Base-by-base conservation (phyloP, 2,329 filamentous ascomycete genomes). In the Fusarium brachygibbosum region DNA sequence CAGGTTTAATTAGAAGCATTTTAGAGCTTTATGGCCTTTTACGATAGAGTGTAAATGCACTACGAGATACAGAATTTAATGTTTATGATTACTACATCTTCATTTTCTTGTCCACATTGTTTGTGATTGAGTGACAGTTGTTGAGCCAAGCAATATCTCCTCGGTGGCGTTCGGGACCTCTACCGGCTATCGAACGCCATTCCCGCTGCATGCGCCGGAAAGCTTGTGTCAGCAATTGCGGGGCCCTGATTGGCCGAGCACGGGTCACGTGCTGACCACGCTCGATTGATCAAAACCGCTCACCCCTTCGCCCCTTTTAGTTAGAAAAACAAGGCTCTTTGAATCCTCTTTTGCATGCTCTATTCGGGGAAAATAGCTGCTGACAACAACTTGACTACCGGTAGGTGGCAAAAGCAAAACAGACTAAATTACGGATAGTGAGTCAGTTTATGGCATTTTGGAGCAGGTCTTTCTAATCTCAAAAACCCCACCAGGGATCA, bases 41-140 rank as follows among this genome's bases (percentile, higher is more conserved):
- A 55, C 19, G 57, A 63, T 63, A 55, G 48, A 38, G 57, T 25
- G 48, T 11, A 32, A 19, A 35, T 10, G 19, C 8, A 55, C 40
- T 37, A 63, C 4, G 48, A 63, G 46, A 63, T 46, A 17, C 29
- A 63, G 48, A 63, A 62, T 63, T 53, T 62, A 63, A 63, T 63
- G 59, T 63, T 63, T 63, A 63, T 63, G 59, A 62, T 63, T 62
- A 38, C 21, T 29, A 38, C n/a, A 31, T 19, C 3, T 19, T 28
- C n/a, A 17, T 5, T 2, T 1, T 14, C 17, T 50, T 38, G 21
- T 50, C 12, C 14, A 1, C 25, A 10, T 6, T 38, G 13, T n/a
- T n/a, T n/a, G n/a, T n/a, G 16, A 8, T 21, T 40, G n/a, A 38
- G 21, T 25, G 32, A 37, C 2, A 12, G 14, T 19, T 19, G 6